These are phyloP conservation scores for Paratinospora sagittata DNA, from an alignment of 164 flowering plant genomes.

Conservation along the genomic window DNA sequence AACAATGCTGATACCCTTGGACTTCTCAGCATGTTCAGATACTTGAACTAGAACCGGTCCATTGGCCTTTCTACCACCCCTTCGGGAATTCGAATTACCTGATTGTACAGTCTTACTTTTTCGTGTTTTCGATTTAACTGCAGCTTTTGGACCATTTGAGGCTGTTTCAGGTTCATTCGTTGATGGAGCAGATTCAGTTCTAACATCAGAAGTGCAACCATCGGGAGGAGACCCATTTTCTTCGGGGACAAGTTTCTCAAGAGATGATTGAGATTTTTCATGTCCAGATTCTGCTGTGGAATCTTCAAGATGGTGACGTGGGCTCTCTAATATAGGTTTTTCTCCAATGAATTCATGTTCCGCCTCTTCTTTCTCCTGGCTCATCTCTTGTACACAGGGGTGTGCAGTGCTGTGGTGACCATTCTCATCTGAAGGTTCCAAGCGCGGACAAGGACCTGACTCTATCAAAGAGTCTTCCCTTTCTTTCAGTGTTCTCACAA, in stretches of 20 bases:
- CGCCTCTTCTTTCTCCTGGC: constrained; percentile 24
- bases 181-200: constrained; percentile 16
- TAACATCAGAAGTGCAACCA: constrained; percentile 18
- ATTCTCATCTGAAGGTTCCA: constrained; percentile 52
- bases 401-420: constrained; percentile 44
- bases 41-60: constrained; percentile 19
- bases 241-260: constrained; percentile 25
- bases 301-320: constrained; percentile 16
- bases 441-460: constrained; percentile 25
- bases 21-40: constrained; percentile 30
- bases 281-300: constrained; percentile 13
- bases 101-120: constrained; percentile 27
- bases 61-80: constrained; percentile 21
- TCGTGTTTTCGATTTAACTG: constrained; percentile 1
- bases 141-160: constrained; percentile 7
- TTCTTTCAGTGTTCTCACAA: constrained; percentile 48
- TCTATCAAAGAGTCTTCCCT: constrained; percentile 48
- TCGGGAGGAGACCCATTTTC: constrained; percentile 21
- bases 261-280: constrained; percentile 13
- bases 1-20: constrained; percentile 40
- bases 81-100: constrained; percentile 24
- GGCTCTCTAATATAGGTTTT: constrained; percentile 29
- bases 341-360: constrained; percentile 26
- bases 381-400: constrained; percentile 22
- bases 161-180: constrained; percentile 7